Conservation (phyloP, 441 rosid species). For the Gossypium gossypioides region DNA sequence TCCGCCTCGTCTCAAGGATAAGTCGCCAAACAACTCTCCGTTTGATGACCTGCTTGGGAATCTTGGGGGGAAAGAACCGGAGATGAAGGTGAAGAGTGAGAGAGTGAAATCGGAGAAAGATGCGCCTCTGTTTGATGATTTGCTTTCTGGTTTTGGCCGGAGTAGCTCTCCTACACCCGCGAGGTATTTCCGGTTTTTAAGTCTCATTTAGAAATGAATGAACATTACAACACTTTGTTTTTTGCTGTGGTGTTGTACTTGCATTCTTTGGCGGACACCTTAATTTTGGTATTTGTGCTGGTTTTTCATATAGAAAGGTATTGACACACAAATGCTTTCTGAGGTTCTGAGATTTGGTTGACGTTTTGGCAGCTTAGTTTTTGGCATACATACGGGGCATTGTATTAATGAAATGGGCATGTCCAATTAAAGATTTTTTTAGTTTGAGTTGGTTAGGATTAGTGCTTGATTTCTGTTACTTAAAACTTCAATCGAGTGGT, state of each 20-base stretch:
- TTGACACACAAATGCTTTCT: not conserved
- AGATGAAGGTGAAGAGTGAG: conserved; percentile 23
- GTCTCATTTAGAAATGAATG: not conserved
- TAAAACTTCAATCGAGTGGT: not conserved
- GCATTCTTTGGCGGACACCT: not conserved
- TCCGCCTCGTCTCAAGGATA: conserved; percentile 21
- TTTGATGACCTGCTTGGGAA: conserved; percentile 65
- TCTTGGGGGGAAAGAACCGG: conserved; percentile 38
- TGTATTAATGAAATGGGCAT: not conserved
- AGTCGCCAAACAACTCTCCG: conserved; percentile 27
- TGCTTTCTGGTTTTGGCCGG: conserved; percentile 67
- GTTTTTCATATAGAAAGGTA: not conserved
- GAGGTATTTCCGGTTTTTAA: conserved; percentile 25
- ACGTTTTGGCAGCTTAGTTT: not conserved
- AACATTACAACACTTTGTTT: not conserved
- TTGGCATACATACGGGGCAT: not conserved
- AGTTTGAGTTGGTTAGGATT: not conserved
- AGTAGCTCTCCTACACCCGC: conserved; percentile 37
- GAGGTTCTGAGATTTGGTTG: not conserved
- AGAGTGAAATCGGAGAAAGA: conserved; percentile 27
- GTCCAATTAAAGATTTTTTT: not conserved
- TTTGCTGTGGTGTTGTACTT: not conserved
- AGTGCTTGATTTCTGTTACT: not conserved
- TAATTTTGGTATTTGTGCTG: not conserved
- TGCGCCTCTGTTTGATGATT: conserved; percentile 46